phyloP scores from a whole-genome alignment of 176 grass and related monocot genomes.

The Aegilops speltoides region DNA sequence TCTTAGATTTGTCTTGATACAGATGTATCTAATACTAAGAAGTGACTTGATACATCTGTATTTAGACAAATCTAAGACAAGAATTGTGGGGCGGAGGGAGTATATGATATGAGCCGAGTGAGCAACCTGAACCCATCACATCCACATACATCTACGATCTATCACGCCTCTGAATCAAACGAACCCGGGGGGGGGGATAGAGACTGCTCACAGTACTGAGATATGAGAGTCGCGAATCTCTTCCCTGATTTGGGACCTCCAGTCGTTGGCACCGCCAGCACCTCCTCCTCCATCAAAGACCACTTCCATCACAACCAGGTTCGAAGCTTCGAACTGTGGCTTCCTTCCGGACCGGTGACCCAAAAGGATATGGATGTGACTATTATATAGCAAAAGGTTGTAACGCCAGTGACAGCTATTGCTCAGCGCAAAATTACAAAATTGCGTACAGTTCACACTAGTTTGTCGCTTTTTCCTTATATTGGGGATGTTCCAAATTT shows the following conservation, averaged over 20 bases:
- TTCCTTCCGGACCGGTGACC: background rate
- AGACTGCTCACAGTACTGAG: background rate
- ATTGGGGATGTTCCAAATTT: too few species aligned
- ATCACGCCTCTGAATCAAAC: background rate
- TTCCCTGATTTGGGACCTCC: background rate
- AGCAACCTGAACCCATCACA: background rate
- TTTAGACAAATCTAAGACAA: too few species aligned
- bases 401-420: background rate
- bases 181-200: background rate
- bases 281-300: background rate
- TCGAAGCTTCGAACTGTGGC: background rate
- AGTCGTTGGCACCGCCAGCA: background rate
- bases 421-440: background rate
- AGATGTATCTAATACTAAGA: too few species aligned
- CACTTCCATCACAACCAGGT: background rate
- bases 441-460: background rate
- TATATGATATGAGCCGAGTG: background rate
- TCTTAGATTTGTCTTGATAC: too few species aligned
- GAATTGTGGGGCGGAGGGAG: too few species aligned
- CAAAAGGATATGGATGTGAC: background rate
- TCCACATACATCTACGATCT: background rate
- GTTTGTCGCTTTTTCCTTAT: background rate
- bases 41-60: too few species aligned
- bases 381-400: background rate
- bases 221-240: background rate